phyloP scores from a whole-genome alignment of 2,329 filamentous ascomycete species.

The Colletotrichum kahawae region DNA sequence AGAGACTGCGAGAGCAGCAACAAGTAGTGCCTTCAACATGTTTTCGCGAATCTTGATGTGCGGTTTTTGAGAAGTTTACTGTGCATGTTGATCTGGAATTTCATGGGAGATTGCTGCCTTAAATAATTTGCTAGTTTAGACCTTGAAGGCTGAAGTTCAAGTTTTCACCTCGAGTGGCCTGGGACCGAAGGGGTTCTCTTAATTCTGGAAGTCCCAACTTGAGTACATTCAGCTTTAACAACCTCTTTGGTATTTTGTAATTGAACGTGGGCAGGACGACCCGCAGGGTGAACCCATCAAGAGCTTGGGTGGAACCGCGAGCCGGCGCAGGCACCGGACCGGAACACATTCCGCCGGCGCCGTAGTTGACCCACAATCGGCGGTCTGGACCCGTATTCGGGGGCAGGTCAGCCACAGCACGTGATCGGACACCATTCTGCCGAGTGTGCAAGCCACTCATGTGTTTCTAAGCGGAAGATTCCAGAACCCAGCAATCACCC shows the following conservation, averaged over 20 bases:
- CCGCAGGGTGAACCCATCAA: background rate
- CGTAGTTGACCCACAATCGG: background rate
- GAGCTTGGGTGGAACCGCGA: background rate
- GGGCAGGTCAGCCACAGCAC: background rate
- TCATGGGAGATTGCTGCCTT: background rate
- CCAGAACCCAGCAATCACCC: conserved; percentile 10
- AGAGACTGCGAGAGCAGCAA: background rate
- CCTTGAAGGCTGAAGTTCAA: background rate
- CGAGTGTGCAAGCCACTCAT: background rate
- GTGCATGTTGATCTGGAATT: background rate
- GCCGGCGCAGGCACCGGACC: background rate
- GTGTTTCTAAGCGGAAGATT: conserved; percentile 23
- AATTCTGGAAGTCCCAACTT: background rate
- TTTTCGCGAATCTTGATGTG: background rate
- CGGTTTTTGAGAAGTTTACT: background rate
- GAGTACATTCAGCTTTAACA: no score
- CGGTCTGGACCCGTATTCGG: background rate
- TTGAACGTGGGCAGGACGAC: background rate
- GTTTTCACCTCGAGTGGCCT: background rate
- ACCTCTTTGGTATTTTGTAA: no score
- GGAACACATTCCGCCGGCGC: background rate
- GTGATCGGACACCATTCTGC: background rate
- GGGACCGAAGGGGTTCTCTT: background rate
- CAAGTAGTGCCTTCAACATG: background rate
- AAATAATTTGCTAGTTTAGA: background rate